A percentile compares a stretch with the other conserved stretches of the same genome.
phyloP scores from a whole-genome alignment of 805 yeast genomes.

The Suhomyces xylopsoci region DNA sequence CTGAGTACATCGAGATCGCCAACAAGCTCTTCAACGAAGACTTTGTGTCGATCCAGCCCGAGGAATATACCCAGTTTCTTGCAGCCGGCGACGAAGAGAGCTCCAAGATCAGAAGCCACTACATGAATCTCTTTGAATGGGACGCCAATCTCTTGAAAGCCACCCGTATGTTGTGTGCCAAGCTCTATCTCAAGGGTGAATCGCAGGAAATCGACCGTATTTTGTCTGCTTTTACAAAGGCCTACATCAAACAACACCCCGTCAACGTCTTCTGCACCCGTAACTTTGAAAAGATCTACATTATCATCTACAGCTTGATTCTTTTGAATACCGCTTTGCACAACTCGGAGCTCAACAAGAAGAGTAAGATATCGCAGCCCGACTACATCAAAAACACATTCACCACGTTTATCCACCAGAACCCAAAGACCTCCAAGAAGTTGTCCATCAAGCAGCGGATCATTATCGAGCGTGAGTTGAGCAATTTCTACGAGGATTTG shows the following conservation, averaged over 20 bases:
- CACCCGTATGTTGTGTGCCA: slow-evolving; percentile 58
- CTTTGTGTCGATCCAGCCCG: slow-evolving; percentile 42
- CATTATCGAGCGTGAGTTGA: slow-evolving; percentile 45
- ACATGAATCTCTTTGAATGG: slow-evolving; percentile 47
- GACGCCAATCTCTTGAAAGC: slow-evolving; percentile 53
- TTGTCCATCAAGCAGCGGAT: slow-evolving; percentile 38
- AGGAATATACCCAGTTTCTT: slow-evolving; percentile 43
- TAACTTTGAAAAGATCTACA: slow-evolving; percentile 57
- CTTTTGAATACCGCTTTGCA: slow-evolving; percentile 77
- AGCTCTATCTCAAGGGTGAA: slow-evolving; percentile 75
- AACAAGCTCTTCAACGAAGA: slow-evolving; percentile 35
- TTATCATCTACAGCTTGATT: slow-evolving; percentile 67
- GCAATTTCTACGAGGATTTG: slow-evolving; percentile 44
- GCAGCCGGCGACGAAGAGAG: slow-evolving; percentile 40
- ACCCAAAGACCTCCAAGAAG: slow-evolving; percentile 23
- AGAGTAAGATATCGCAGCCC: slow-evolving; percentile 36
- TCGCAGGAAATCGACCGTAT: slow-evolving; percentile 77
- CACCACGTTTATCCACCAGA: slow-evolving; percentile 39
- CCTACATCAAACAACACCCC: slow-evolving; percentile 55
- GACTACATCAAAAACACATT: slow-evolving; percentile 44
- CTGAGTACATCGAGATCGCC: slow-evolving; percentile 35
- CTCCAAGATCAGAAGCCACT: slow-evolving; percentile 36
- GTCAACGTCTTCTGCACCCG: slow-evolving; percentile 47
- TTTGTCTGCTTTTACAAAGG: slow-evolving; percentile 61
- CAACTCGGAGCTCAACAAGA: slow-evolving; percentile 42